These are phyloP conservation scores for Verticillium isaacii DNA, from an alignment of 2,329 filamentous ascomycete species.

Conservation along the genomic window DNA sequence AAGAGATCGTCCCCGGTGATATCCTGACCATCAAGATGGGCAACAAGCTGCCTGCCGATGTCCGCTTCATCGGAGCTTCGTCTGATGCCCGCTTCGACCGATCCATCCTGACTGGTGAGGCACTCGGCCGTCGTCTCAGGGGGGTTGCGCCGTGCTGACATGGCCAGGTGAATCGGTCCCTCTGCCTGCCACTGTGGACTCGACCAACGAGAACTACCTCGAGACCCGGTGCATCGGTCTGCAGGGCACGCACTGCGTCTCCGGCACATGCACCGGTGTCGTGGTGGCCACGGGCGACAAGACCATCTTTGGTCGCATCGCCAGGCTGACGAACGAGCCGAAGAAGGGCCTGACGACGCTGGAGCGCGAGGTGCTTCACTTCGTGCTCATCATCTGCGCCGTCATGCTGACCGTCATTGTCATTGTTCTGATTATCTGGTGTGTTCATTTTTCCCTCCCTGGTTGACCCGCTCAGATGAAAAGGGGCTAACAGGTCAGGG, in stretches of 20 bases:
- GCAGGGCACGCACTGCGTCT: slow-evolving; percentile 74
- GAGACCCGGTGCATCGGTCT: slow-evolving; percentile 73
- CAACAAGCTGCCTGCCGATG: slow-evolving; percentile 69
- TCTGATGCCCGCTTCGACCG: slow-evolving; percentile 69
- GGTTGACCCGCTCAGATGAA: background rate
- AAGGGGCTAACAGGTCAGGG: slow-evolving; percentile 51
- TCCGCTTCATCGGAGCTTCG: slow-evolving; percentile 65
- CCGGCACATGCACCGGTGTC: slow-evolving; percentile 60
- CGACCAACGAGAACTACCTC: slow-evolving; percentile 67
- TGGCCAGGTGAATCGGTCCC: slow-evolving; percentile 58
- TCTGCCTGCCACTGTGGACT: slow-evolving; percentile 58
- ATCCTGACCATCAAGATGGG: slow-evolving; percentile 64
- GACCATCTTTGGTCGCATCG: slow-evolving; percentile 73
- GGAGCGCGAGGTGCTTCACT: slow-evolving; percentile 68
- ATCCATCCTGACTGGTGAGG: slow-evolving; percentile 62
- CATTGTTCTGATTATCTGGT: slow-evolving; percentile 51
- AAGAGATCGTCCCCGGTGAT: slow-evolving; percentile 68
- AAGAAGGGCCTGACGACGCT: slow-evolving; percentile 64
- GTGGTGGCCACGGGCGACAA: slow-evolving; percentile 68
- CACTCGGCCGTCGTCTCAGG: background rate
- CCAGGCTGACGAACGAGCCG: slow-evolving; percentile 65
- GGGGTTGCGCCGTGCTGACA: background rate
- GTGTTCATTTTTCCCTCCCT: no score
- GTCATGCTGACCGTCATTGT: slow-evolving; percentile 52
- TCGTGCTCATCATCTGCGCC: slow-evolving; percentile 70